Conservation (phyloP, 306 rosid species). For the Casuarina equisetifolia region DNA sequence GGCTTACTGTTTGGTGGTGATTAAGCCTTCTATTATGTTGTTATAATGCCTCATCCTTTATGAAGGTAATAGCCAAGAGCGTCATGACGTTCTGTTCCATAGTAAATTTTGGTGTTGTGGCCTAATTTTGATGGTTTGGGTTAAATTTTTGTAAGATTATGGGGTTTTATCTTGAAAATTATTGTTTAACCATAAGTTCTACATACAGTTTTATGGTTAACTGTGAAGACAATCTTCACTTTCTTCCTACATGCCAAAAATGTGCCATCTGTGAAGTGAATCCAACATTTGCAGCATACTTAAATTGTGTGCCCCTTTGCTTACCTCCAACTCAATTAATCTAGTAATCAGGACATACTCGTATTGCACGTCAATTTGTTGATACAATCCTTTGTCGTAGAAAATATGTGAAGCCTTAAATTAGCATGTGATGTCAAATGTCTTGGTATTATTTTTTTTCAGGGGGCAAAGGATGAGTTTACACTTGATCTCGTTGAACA, state of each 20-base stretch:
- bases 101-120: background rate
- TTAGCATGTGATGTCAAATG: background rate
- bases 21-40: background rate
- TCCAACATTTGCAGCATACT: background rate
- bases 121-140: background rate
- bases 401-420: background rate
- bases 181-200: background rate
- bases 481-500: constrained; percentile 98
- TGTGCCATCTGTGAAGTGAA: background rate
- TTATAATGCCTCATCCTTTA: background rate
- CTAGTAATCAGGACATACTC: background rate
- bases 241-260: background rate
- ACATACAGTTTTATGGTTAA: background rate
- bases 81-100: background rate
- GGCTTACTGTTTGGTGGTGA: background rate
- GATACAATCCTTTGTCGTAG: background rate
- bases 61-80: constrained; percentile 2
- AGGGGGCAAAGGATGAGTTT: constrained; percentile 92
- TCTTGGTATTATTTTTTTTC: constrained; percentile 8
- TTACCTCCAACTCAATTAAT: constrained; percentile 1
- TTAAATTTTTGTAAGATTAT: background rate
- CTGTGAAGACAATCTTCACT: background rate
- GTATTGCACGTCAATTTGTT: background rate
- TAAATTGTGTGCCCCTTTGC: background rate
- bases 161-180: background rate